phyloP scores from a whole-genome alignment of 2,329 filamentous ascomycete genomes.

The Tolypocladium inflatum region DNA sequence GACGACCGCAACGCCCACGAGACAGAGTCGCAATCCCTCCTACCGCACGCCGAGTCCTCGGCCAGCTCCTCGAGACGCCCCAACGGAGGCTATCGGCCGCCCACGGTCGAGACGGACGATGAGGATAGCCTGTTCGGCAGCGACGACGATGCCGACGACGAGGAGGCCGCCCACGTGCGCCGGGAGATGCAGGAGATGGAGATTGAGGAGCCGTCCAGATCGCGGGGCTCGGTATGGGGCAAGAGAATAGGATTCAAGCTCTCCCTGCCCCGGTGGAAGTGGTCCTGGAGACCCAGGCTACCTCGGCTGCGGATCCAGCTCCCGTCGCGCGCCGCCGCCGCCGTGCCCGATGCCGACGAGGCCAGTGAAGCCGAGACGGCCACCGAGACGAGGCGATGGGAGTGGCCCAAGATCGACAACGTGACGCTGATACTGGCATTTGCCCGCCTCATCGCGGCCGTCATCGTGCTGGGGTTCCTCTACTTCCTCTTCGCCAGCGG shows the following conservation, averaged over 20 bases:
- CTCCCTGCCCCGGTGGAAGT: conserved; percentile 44
- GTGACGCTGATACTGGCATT: conserved; percentile 49
- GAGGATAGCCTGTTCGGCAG: conserved; percentile 49
- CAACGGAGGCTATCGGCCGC: conserved; percentile 57
- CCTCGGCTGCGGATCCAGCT: conserved; percentile 42
- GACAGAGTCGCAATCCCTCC: conserved; percentile 68
- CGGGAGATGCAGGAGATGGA: conserved; percentile 86
- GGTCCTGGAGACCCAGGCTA: conserved; percentile 43
- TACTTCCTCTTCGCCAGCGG: conserved; percentile 84
- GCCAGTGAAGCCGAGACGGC: conserved; percentile 9
- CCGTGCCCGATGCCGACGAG: conserved; percentile 7
- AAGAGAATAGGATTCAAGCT: conserved; percentile 46
- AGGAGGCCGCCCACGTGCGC: conserved; percentile 57
- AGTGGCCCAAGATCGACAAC: conserved; percentile 29
- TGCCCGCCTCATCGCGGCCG: conserved; percentile 63
- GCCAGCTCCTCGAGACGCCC: conserved; percentile 32
- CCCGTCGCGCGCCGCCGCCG: conserved; percentile 24
- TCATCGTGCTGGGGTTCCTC: conserved; percentile 66
- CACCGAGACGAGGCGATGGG: conserved; percentile 13
- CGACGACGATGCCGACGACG: conserved; percentile 31
- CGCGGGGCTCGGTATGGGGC: conserved; percentile 37
- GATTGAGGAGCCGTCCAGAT: conserved; percentile 56
- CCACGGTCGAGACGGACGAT: conserved; percentile 71
- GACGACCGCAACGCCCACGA: conserved; percentile 58
- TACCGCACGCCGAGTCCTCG: conserved; percentile 42